Evolutionary conservation across 768 basidiomycete species (phyloP).

Genomic region (Mycena vulgaris): DNA sequence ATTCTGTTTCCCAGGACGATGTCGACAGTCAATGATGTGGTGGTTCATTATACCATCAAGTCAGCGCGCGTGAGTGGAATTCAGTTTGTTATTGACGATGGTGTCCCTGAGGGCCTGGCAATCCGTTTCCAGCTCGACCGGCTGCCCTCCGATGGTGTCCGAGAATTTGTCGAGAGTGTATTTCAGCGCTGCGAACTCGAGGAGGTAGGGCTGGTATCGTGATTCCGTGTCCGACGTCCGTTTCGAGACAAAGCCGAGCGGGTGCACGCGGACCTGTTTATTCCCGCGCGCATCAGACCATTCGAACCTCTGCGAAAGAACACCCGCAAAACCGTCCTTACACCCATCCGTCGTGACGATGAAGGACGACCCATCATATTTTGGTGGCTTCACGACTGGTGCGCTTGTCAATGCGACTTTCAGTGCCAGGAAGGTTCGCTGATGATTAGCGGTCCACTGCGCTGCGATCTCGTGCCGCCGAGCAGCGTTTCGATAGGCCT

Average conservation of each 20-base stretch:
- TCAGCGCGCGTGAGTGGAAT: conserved; percentile 47
- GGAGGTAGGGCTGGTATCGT: conserved; percentile 49
- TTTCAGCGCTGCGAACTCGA: conserved; percentile 48
- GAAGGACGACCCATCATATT: conserved; percentile 47
- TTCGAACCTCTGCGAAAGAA: conserved; percentile 42
- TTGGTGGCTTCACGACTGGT: conserved; percentile 39
- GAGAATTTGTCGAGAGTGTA: conserved; percentile 40
- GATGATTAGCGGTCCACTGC: conserved; percentile 38
- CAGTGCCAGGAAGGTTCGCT: conserved; percentile 42
- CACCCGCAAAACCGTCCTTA: conserved; percentile 47
- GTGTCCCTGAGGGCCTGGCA: conserved; percentile 42
- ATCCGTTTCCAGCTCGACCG: conserved; percentile 38
- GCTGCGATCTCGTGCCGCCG: conserved; percentile 9
- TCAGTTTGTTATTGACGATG: conserved; percentile 43
- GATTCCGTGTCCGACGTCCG: conserved; percentile 44
- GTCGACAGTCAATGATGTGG: conserved; percentile 40
- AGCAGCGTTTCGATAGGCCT: conserved; percentile 18
- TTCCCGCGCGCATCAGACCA: conserved; percentile 34
- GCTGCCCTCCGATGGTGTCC: conserved; percentile 42
- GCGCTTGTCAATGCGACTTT: conserved; percentile 42
- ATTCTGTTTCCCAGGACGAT: conserved; percentile 41
- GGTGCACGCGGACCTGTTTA: conserved; percentile 35
- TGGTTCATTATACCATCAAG: conserved; percentile 32
- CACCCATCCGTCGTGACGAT: conserved; percentile 50
- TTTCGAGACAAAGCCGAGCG: conserved; percentile 50